Conservation (phyloP, 2,329 filamentous ascomycete genomes). For the Claviceps purpurea region DNA sequence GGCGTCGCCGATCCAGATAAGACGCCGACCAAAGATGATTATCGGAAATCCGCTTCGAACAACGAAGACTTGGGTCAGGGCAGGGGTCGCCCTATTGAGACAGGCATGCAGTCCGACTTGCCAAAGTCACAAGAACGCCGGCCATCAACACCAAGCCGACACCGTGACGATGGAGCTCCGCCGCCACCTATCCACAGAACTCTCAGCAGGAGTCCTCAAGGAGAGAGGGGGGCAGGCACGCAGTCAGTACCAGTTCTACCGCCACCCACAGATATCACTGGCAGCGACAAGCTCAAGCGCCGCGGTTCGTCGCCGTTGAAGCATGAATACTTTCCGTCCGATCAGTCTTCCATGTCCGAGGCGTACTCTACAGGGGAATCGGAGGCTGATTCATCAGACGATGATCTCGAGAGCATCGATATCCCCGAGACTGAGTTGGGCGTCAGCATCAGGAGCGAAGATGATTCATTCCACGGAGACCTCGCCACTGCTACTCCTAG, state of each 20-base stretch:
- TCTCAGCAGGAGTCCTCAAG: conserved; percentile 22
- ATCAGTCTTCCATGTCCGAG: conserved; percentile 45
- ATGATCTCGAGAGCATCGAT: conserved; percentile 47
- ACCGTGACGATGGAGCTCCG: conserved; percentile 41
- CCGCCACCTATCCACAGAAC: conserved; percentile 41
- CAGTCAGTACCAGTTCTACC: conserved; percentile 11
- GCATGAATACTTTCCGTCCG: conserved; percentile 89
- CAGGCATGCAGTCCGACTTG: conserved; percentile 24
- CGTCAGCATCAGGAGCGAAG: conserved; percentile 36
- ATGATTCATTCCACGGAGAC: conserved; percentile 6
- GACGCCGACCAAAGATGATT: conserved; percentile 14
- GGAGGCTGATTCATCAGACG: conserved; percentile 32
- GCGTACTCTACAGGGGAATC: conserved; percentile 37
- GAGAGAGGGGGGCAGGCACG: background rate
- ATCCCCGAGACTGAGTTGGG: conserved; percentile 45
- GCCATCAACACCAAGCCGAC: conserved; percentile 18
- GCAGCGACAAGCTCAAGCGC: conserved; percentile 39
- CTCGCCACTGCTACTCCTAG: conserved; percentile 17
- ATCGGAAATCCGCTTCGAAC: conserved; percentile 6
- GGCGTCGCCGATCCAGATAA: conserved; percentile 2
- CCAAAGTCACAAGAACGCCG: conserved; percentile 9
- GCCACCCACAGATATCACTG: conserved; percentile 26
- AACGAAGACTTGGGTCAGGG: conserved; percentile 14
- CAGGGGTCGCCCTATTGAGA: conserved; percentile 19
- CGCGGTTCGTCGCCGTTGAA: conserved; percentile 87